phyloP scores from a whole-genome alignment of 2,329 filamentous ascomycete genomes.

The Fusarium nematophilum region DNA sequence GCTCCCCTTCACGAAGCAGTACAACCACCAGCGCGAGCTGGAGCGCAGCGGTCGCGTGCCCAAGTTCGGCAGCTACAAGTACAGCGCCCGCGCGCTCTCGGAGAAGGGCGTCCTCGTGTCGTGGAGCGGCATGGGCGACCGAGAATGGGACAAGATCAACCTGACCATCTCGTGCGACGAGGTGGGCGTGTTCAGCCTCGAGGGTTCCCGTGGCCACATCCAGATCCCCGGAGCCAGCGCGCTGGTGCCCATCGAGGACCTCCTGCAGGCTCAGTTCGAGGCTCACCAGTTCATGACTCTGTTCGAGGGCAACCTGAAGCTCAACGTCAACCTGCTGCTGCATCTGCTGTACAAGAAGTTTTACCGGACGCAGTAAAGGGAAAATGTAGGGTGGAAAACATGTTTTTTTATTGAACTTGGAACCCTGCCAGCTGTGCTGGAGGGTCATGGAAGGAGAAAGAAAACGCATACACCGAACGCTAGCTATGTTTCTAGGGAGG shows the following conservation, averaged over 20 bases:
- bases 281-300: conserved; percentile 96
- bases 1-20: conserved; percentile 97
- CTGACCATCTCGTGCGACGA: conserved; percentile 94
- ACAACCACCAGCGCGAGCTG: conserved; percentile 97
- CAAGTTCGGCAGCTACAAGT: conserved; percentile 98
- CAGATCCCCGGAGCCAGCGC: conserved; percentile 95
- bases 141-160: conserved; percentile 91
- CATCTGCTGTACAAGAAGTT: conserved; percentile 99
- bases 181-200: conserved; percentile 92
- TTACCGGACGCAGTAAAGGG: conserved; percentile 75
- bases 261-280: conserved; percentile 97
- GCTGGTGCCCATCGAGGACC: conserved; percentile 88
- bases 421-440: conserved; percentile 4
- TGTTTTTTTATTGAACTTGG: conserved; percentile 1
- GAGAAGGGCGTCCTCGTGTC: conserved; percentile 94
- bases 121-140: conserved; percentile 87
- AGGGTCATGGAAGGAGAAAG: conserved; percentile 33
- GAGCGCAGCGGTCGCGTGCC: conserved; percentile 92
- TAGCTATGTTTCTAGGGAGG: conserved; percentile 29
- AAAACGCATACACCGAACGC: conserved; percentile 10
- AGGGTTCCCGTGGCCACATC: conserved; percentile 90
- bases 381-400: background rate
- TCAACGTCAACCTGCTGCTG: conserved; percentile 97
- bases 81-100: conserved; percentile 86
- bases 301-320: conserved; percentile 84